phyloP scores from a whole-genome alignment of 2,329 filamentous ascomycete genomes.

The Curvularia hawaiiensis region DNA sequence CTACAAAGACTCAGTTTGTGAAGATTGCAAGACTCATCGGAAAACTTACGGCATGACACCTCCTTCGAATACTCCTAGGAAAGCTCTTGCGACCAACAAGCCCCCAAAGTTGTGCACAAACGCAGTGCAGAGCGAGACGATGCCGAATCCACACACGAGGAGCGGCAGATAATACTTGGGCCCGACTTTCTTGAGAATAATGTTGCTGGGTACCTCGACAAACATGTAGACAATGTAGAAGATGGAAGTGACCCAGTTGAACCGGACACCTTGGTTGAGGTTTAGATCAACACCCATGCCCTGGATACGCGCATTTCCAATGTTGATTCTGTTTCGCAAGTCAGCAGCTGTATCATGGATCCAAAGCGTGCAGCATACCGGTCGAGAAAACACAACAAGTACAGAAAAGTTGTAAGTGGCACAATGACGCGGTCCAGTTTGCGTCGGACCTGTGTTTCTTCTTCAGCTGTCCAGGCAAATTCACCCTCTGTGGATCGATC shows the following conservation, averaged over 20 bases:
- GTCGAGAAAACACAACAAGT: slow-evolving; percentile 59
- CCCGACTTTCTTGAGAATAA: slow-evolving; percentile 60
- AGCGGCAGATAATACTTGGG: slow-evolving; percentile 59
- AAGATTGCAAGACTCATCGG: no score
- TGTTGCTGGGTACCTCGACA: slow-evolving; percentile 62
- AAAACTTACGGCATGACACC: slow-evolving; percentile 59
- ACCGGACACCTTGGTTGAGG: slow-evolving; percentile 53
- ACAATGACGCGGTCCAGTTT: slow-evolving; percentile 61
- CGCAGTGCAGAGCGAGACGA: slow-evolving; percentile 60
- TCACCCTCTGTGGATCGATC: slow-evolving; percentile 37
- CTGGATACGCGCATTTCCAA: slow-evolving; percentile 63
- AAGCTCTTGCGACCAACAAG: slow-evolving; percentile 55
- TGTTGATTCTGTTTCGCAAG: slow-evolving; percentile 42
- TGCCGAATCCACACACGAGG: slow-evolving; percentile 61
- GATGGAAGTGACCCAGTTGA: slow-evolving; percentile 63
- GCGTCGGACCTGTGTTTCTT: slow-evolving; percentile 56
- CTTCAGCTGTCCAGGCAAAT: slow-evolving; percentile 57
- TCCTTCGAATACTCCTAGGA: slow-evolving; percentile 62
- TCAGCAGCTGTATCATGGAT: slow-evolving; percentile 10
- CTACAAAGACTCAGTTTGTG: slow-evolving; percentile 21
- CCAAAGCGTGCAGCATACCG: slow-evolving; percentile 26
- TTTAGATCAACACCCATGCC: slow-evolving; percentile 58
- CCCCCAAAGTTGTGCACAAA: slow-evolving; percentile 57
- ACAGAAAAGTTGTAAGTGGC: slow-evolving; percentile 59
- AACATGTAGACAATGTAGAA: slow-evolving; percentile 64